phyloP scores from a whole-genome alignment of 306 rosid species.

The Leucaena leucocephala region DNA sequence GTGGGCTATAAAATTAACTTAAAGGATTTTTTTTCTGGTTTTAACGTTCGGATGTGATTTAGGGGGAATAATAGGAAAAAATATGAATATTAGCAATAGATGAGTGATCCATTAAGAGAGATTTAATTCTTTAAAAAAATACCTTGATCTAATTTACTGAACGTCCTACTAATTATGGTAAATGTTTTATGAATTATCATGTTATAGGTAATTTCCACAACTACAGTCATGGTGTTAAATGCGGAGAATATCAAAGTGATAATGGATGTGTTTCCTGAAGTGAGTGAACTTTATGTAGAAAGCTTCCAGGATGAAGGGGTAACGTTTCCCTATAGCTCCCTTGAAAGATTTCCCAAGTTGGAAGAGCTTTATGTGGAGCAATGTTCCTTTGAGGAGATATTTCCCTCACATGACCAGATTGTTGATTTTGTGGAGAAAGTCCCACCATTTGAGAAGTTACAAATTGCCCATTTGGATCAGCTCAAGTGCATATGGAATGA shows the following conservation, averaged over 20 bases:
- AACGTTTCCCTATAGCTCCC: neutral
- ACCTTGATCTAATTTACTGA: neutral
- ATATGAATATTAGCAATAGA: neutral
- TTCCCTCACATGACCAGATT: neutral
- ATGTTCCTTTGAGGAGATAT: neutral
- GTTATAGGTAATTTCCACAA: neutral
- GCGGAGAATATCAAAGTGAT: neutral
- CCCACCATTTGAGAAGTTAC: neutral
- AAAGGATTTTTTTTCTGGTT: neutral
- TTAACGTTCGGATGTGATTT: neutral
- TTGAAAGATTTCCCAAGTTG: neutral
- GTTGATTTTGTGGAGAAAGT: too few species aligned
- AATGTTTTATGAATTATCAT: too few species aligned
- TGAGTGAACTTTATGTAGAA: neutral
- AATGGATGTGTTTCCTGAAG: neutral
- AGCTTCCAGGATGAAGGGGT: neutral
- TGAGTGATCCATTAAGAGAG: neutral
- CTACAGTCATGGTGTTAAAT: neutral
- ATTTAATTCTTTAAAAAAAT: too few species aligned
- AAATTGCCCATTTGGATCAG: neutral
- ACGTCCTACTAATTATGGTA: neutral
- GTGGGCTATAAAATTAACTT: neutral
- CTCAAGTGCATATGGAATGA: neutral
- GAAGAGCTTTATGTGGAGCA: neutral
- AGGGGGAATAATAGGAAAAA: neutral